These are phyloP conservation scores for Rhizodiscina lignyota DNA, from an alignment of 495 filamentous ascomycete genomes.

Conservation along the genomic window DNA sequence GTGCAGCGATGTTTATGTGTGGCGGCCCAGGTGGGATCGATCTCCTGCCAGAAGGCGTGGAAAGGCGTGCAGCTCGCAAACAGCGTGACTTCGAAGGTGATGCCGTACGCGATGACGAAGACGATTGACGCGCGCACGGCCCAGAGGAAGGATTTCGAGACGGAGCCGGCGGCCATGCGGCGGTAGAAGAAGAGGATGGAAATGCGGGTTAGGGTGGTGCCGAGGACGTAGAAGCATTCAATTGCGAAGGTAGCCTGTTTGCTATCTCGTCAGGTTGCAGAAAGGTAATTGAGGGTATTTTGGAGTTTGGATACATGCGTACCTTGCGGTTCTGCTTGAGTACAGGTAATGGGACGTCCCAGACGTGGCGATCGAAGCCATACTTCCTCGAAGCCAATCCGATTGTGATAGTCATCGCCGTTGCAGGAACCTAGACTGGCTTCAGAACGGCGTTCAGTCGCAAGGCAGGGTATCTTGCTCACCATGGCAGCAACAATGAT, in stretches of 20 bases:
- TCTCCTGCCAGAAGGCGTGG: constrained; percentile 10
- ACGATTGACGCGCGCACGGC: constrained; percentile 9
- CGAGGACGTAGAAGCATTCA: constrained; percentile 8
- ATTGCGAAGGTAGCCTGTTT: constrained; percentile 10
- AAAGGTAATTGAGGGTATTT: neutral
- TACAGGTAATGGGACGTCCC: constrained; percentile 8
- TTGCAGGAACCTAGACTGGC: neutral
- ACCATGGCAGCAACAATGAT: constrained; percentile 11
- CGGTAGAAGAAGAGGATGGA: constrained; percentile 18
- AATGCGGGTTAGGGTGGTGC: constrained; percentile 11
- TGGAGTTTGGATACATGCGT: no score
- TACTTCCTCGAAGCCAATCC: constrained; percentile 3
- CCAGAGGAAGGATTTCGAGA: constrained; percentile 10
- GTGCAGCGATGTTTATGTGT: constrained; percentile 10
- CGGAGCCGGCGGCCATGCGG: constrained; percentile 9
- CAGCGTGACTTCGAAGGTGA: constrained; percentile 9
- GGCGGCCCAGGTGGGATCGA: constrained; percentile 8
- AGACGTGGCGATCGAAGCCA: constrained; percentile 12
- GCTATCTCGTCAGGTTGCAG: constrained; percentile 1
- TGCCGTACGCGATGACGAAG: constrained; percentile 10
- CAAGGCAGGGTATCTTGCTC: no score
- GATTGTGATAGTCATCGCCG: constrained; percentile 1
- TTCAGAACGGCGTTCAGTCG: no score
- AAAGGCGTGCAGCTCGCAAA: constrained; percentile 9
- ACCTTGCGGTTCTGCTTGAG: constrained; percentile 9